Conservation (phyloP, 73 alveolate genomes). For the Paramecium biaurelia region DNA sequence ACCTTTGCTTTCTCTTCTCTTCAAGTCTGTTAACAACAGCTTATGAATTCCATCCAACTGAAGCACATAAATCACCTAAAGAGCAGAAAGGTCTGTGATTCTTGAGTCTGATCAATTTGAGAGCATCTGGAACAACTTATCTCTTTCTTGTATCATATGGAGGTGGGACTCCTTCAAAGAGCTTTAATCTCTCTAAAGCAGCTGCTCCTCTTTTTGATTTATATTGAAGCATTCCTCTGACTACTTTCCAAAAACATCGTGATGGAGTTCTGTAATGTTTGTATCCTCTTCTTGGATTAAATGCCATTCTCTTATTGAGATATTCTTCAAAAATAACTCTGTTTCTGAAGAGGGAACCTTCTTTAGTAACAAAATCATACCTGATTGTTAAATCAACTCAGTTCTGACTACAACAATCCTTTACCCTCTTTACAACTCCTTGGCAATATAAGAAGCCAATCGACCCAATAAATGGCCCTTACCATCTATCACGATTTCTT, state of each 20-base stretch:
- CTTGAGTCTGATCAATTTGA: conserved; percentile 83
- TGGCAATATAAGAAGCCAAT: conserved; percentile 97
- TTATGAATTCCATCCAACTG: conserved; percentile 93
- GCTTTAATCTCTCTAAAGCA: conserved; percentile 90
- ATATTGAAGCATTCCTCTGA: conserved; percentile 92
- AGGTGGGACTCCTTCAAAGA: conserved; percentile 99
- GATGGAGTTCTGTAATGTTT: conserved; percentile 97
- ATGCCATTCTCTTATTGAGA: conserved; percentile 91
- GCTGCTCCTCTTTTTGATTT: conserved; percentile 97
- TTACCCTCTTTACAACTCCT: conserved; percentile 93
- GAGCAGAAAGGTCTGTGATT: conserved; percentile 80
- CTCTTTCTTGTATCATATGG: conserved; percentile 95
- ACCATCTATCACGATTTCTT: conserved; percentile 95
- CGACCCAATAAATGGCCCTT: conserved; percentile 99
- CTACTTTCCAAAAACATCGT: conserved; percentile 95
- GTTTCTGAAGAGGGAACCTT: conserved; percentile 61
- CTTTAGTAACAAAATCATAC: conserved; percentile 1
- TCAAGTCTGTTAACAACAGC: conserved; percentile 84
- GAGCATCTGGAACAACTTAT: conserved; percentile 95
- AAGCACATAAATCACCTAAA: conserved; percentile 90
- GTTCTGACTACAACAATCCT: conserved; percentile 92
- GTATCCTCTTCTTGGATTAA: conserved; percentile 98
- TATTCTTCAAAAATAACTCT: conserved; percentile 77
- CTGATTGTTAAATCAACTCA: conserved; percentile 83
- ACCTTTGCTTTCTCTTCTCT: conserved; percentile 87